Evolutionary conservation across 2,329 filamentous ascomycete genomes (phyloP), one percentile per base, ranked within the genome.

Genomic region (Aspergillus tanneri): DNA sequence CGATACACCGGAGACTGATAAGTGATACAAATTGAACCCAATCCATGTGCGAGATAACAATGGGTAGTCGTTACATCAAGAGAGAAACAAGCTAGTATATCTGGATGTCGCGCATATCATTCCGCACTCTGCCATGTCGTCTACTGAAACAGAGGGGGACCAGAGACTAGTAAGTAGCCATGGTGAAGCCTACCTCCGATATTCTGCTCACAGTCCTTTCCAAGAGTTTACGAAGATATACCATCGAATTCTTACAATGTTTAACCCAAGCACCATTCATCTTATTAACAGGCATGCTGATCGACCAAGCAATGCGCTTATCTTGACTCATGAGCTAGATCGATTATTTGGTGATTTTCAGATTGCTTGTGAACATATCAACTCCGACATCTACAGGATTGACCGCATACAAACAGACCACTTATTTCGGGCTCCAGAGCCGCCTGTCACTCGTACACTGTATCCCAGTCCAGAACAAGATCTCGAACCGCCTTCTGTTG

Each of bases 201-300:
- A 9, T 25, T 38, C 7, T 27, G 11, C 30, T 47, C 4, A 47
- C 32, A 44, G 11, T 3, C 11, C 11, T 39, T 43, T 14, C 16
- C 61, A 58, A 45, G 51, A 55, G 27, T 61, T 59, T 9, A 67
- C 67, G 51, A 47, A 66, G 58, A 59, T 63, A 0, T 65, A 68
- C 8, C 57, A 74, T 7, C 54, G 58, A 14, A 66, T 75, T 28
- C 63, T 74, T 2, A 70, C 73, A 19, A 74, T 75, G 70, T 73
- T 76, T 49, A 70, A 74, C 47, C 55, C 41, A 21, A 66, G 62
- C 19, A 57, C 67, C 25, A 57, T 58, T 5, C 56, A 66, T 55
- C 46, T 72, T 1, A 72, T 74, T 42, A 60, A 72, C 30, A 70
- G 70, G 43, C 60, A 72, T 9, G 72, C 75, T 46, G 70, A 75